Evolutionary conservation across 208 protist species (phyloP), one percentile per base, ranked within the genome.

Genomic region (Trypanosoma scelopori): DNA sequence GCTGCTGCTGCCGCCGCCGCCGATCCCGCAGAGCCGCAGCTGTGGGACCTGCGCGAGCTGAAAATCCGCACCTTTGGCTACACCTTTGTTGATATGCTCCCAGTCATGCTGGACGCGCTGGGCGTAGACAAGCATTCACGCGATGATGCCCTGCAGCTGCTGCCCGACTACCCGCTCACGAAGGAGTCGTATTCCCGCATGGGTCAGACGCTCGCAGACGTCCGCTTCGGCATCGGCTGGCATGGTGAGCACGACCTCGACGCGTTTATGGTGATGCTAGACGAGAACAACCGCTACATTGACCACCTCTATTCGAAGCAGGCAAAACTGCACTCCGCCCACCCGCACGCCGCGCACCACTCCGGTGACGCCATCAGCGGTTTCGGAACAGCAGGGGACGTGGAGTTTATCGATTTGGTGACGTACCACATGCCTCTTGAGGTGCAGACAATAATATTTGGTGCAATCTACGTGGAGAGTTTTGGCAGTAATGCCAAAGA

Each of bases 171-270:
- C 71, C 59, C 84, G 3, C 65, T 92, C 18, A 65, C 64, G 12
- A 95, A 92, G 71, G 48, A 58, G 43, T 49, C 48, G 25, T 57
- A 47, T 7, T 49, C 67, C 46, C 18, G 52, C 35, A 39, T 74
- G 30, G 61, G 47, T 32, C 68, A 76, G 43, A 62, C 71, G 35
- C 69, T 92, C 27, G 81, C 70, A n/a, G 81, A 92, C 39, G 78
- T 94, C n/a, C 86, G 83, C 50, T 87, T 94, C 59, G 89, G 85
- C 46, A 59, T 94, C 16, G 89, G 89, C 39, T 92, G 89, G 86
- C 57, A 56, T 48, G 81, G 82, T 42, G 85, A 90, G 62, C 74
- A 91, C 66, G 89, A 94, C 61, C 43, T 94, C 6, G 85, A 94
- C 55, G 85, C 89, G 27, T 92, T 89, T 55, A 71, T 89, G 60